These are phyloP conservation scores for Phytophthora foliorum DNA, from an alignment of 352 stramenopile genomes.

Conservation along the genomic window DNA sequence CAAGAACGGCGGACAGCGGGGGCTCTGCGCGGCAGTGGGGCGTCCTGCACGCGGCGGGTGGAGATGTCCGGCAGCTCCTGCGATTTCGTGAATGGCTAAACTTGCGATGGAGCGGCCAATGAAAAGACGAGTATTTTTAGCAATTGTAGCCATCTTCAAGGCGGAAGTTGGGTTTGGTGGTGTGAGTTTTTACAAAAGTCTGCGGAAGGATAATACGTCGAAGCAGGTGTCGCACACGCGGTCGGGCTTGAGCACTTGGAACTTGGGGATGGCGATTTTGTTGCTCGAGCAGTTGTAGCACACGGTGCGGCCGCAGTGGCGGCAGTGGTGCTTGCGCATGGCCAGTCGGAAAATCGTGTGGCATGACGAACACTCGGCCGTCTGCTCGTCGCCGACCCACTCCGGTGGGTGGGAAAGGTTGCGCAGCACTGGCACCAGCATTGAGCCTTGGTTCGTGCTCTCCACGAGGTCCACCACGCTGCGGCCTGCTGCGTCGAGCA, in stretches of 20 bases:
- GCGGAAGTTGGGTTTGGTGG: not conserved
- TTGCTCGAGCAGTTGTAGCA: constrained; percentile 91
- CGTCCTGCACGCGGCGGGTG: not conserved
- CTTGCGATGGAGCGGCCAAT: constrained; percentile 31
- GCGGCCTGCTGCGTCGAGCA: constrained; percentile 82
- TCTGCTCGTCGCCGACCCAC: constrained; percentile 77
- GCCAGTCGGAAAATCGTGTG: constrained; percentile 78
- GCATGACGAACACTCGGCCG: constrained; percentile 78
- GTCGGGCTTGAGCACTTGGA: constrained; percentile 72
- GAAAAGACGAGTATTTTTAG: constrained; percentile 2
- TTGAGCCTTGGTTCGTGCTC: constrained; percentile 80
- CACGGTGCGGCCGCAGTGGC: constrained; percentile 83
- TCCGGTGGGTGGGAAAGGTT: constrained; percentile 75
- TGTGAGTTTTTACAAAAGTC: constrained; percentile 59
- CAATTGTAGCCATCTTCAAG: constrained; percentile 32
- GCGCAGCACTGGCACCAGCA: constrained; percentile 84
- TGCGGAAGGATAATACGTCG: constrained; percentile 86
- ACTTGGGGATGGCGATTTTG: constrained; percentile 89
- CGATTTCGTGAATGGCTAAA: not conserved
- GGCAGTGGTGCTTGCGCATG: constrained; percentile 89
- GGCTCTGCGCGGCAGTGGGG: constrained; percentile 1
- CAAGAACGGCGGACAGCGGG: not conserved
- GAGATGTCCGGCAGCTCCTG: not conserved
- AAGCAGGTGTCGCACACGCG: constrained; percentile 89
- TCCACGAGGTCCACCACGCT: constrained; percentile 88